Base-by-base conservation (phyloP, 345 rosid species). In the Citrus maxima region DNA sequence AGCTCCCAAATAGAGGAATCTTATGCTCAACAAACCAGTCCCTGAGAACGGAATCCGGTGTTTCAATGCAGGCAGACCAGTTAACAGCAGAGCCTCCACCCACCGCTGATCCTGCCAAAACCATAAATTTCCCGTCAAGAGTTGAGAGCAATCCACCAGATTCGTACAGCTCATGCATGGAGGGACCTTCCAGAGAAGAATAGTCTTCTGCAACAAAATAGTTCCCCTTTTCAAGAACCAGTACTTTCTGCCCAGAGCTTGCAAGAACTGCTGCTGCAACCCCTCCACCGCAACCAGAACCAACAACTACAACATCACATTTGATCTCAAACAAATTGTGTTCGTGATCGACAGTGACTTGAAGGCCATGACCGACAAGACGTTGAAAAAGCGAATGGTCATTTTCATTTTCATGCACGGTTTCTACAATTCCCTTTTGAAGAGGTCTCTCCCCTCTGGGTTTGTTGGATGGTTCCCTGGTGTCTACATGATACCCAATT, bases 261-360 rank as follows among this genome's bases (percentile, higher is more conserved):
- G 97, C 97, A 22, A 95, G 89, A n/a, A 90, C 88, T 0, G 97
- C 93, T 13, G 97, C 98, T 0, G 98, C 97, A 6, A 96, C 98
- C 5, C 97, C 98, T 30, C 99, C 99, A 3, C 99, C 99, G 14
- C 97, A 89, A 32, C 99, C 99, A 2, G 98, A 93, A 10, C 99
- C 98, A 5, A 96, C 82, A 5, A 96, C 77, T 0, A 91, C 89
- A 7, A 67, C 98, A 69, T 96, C 99, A 35, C 98, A 96, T 77
- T 90, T 88, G 83, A 96, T 86, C 72, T 54, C 89, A 75, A 72
- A 84, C 21, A 76, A 46, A 5, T 85, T 80, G 0, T 78, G 73
- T 30, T 77, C 18, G 0, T 78, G 21, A 68, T 88, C 90, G 3
- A 61, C 70, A 0, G 80, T 67, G 10, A 80, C 90, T 73, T 80